Base-by-base conservation (phyloP, 1,284 basidiomycete genomes). In the Ceratobasidium sp. region DNA sequence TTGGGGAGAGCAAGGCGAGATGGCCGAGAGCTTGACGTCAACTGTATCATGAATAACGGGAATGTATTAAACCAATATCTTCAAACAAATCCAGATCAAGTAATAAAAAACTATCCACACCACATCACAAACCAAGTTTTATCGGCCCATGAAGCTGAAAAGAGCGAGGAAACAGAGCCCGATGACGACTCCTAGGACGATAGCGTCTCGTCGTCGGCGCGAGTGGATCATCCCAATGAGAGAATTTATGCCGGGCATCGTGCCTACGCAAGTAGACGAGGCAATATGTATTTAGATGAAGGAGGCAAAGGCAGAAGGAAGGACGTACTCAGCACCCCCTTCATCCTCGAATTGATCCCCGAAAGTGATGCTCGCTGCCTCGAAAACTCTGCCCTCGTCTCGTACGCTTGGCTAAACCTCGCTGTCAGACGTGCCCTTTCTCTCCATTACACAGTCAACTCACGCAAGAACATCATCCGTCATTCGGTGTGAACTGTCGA, bases 401-500 rank as follows among this genome's bases (percentile, higher is more conserved):
- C 96, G 77, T 98, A 97, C 36, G 97, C 97, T 88, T 99, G 96
- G 66, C 95, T 97, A 76, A 25, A 72, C 18, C 62, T 38, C 74
- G 28, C n/a, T 5, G 42, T 44, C 42, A 44, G 42, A 9, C 42
- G 14, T 44, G 28, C 28, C 23, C 53, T 18, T 54, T 25, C n/a
- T 51, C 48, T 9, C 28, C 2, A 30, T 9, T 11, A 30, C 6
- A 9, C 28, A 28, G 16, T 25, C 12, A 44, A 80, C 89, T 75
- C 78, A 97, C 95, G 92, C 87, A 21, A 98, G 83, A 42, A 96
- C 87, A 58, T 93, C 92, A 79, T 99, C 96, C 40, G 95, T 92
- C 95, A 98, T 98, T 75, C 87, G 84, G 82, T 98, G 95, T 28
- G 92, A 94, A 76, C 88, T 92, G 81, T 98, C 96, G 76, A 99